Evolutionary conservation across 106 monocot genomes (phyloP).

Genomic region (Dioscorea alata): DNA sequence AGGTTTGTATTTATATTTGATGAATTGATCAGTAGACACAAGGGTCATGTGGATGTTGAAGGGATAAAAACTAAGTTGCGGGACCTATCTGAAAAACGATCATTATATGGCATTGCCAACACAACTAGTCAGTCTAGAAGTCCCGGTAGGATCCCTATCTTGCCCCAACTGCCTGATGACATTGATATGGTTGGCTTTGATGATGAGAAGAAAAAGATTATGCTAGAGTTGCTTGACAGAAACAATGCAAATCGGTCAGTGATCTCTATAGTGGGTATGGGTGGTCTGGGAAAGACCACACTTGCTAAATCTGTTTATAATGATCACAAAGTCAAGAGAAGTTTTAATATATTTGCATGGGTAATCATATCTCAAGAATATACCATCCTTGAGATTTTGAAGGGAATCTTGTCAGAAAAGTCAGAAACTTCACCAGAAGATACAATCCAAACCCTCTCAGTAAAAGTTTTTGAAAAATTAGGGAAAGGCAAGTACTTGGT

Average conservation of each 20-base stretch:
- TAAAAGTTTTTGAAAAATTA: slow-evolving; percentile 6
- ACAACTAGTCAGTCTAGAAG: no score
- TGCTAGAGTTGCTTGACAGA: neutral
- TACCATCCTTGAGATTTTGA: neutral
- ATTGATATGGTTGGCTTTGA: neutral
- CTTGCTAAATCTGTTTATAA: neutral
- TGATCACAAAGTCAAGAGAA: neutral
- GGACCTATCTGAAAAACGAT: no score
- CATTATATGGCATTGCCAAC: no score
- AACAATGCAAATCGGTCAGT: neutral
- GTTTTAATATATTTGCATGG: neutral
- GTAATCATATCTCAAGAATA: neutral
- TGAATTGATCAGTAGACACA: no score
- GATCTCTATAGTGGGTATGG: neutral
- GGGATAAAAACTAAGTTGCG: no score
- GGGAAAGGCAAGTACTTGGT: slow-evolving; percentile 12
- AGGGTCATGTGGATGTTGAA: no score
- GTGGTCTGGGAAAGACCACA: neutral
- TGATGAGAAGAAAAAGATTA: neutral
- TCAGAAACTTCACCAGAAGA: no score
- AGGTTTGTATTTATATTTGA: no score
- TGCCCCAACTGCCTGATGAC: neutral
- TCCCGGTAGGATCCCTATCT: neutral
- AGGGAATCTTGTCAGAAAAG: neutral
- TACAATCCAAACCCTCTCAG: no score